Percentiles rank a stretch among this genome's conserved stretches.
These are phyloP conservation scores for Acidiella bohemica DNA, from an alignment of 495 filamentous ascomycete genomes.

Conservation along the genomic window DNA sequence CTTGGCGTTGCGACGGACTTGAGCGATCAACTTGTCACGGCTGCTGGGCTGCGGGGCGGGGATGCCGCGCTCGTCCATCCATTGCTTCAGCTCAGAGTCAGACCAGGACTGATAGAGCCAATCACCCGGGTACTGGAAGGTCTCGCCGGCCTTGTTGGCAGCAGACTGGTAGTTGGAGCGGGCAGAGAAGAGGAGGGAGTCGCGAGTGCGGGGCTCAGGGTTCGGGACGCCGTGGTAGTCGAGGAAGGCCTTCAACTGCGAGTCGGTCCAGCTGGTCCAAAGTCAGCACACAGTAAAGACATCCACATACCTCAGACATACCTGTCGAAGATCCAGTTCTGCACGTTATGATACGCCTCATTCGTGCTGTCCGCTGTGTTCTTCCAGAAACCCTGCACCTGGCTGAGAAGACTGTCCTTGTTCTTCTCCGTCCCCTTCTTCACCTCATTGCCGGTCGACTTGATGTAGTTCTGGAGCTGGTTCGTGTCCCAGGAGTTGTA, in stretches of 20 bases:
- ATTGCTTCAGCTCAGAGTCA: slow-evolving; percentile 61
- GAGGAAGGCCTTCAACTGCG: slow-evolving; percentile 80
- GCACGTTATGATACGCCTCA: slow-evolving; percentile 53
- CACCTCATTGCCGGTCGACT: slow-evolving; percentile 51
- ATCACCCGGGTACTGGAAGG: slow-evolving; percentile 75
- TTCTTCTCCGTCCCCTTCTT: slow-evolving; percentile 47
- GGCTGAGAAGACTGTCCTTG: slow-evolving; percentile 51
- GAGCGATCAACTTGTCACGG: slow-evolving; percentile 77
- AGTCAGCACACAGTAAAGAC: slow-evolving; percentile 20
- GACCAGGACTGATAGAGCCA: slow-evolving; percentile 89
- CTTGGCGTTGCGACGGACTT: slow-evolving; percentile 81
- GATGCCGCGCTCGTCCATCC: slow-evolving; percentile 80
- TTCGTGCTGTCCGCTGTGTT: slow-evolving; percentile 61
- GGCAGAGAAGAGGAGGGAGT: slow-evolving; percentile 60
- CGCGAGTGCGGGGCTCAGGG: slow-evolving; percentile 74
- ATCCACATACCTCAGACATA: slow-evolving; percentile 36
- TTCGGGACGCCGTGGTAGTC: slow-evolving; percentile 77
- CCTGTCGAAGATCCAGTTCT: slow-evolving; percentile 90
- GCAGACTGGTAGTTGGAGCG: slow-evolving; percentile 69
- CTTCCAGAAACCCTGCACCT: slow-evolving; percentile 59
- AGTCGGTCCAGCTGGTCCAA: slow-evolving; percentile 57
- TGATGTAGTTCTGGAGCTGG: slow-evolving; percentile 51
- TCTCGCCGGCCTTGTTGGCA: slow-evolving; percentile 74
- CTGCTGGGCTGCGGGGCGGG: slow-evolving; percentile 74
- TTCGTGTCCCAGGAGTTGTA: slow-evolving; percentile 59